Conservation (phyloP, 2,329 filamentous ascomycete genomes). For the Pyrenophora graminea region DNA sequence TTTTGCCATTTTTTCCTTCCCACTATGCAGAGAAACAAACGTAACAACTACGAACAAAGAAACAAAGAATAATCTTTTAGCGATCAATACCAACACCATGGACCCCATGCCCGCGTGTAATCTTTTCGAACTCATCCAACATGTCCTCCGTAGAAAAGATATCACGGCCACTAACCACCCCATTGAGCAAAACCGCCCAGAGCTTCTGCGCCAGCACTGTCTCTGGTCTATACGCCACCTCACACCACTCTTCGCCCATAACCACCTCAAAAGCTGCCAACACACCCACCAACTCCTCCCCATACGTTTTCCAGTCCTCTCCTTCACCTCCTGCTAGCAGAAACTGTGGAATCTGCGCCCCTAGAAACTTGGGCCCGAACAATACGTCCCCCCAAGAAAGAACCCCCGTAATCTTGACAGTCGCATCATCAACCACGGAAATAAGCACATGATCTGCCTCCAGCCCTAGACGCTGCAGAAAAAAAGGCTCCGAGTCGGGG, state of each 20-base stretch:
- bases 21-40: too few relatives aligned
- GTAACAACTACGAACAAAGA: too few relatives aligned
- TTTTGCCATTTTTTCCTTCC: too few relatives aligned
- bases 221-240: not conserved
- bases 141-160: slow-evolving; percentile 1
- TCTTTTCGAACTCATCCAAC: not conserved
- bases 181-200: not conserved
- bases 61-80: too few relatives aligned
- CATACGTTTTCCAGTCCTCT: not conserved
- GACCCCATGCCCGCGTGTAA: too few relatives aligned
- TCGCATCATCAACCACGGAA: not conserved
- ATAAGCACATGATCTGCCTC: not conserved
- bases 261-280: not conserved
- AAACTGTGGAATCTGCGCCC: slow-evolving; percentile 19
- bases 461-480: not conserved
- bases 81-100: too few relatives aligned
- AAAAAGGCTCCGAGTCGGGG: not conserved
- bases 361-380: slow-evolving; percentile 25
- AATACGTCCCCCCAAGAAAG: slow-evolving; percentile 31
- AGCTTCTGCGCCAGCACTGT: not conserved
- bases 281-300: not conserved
- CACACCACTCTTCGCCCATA: not conserved
- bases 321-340: slow-evolving; percentile 13
- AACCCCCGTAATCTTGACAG: slow-evolving; percentile 22
- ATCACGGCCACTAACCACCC: not conserved